These are phyloP conservation scores for Adiantum capillusveneris DNA, from an alignment of 75 land plant species.

Conservation along the genomic window DNA sequence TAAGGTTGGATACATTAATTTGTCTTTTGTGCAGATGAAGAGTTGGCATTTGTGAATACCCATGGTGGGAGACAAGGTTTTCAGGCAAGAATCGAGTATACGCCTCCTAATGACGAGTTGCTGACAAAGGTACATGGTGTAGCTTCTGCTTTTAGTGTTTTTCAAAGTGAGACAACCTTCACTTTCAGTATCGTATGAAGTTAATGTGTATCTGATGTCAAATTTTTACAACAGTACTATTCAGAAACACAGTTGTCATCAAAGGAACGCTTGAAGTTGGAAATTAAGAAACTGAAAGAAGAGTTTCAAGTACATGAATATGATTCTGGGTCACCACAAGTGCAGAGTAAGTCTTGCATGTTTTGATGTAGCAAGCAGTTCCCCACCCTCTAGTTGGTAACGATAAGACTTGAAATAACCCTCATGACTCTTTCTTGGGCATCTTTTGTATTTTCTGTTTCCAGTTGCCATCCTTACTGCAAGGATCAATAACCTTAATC, in stretches of 20 bases:
- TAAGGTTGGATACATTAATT: too few relatives aligned
- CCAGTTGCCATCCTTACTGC: constrained; percentile 89
- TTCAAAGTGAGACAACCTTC: not conserved
- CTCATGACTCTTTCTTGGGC: too few relatives aligned
- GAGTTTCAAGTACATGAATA: constrained; percentile 85
- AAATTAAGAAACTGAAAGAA: constrained; percentile 66
- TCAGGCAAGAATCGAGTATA: not conserved
- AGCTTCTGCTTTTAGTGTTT: not conserved
- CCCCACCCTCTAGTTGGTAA: too few relatives aligned
- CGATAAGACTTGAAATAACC: too few relatives aligned
- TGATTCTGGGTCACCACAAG: constrained; percentile 90
- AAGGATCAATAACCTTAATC: constrained; percentile 60
- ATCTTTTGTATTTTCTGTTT: too few relatives aligned
- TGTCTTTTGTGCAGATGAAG: not conserved
- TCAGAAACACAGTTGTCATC: constrained; percentile 79
- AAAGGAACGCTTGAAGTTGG: constrained; percentile 70
- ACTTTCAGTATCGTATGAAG: too few relatives aligned
- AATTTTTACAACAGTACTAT: constrained; percentile 90
- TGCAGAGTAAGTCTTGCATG: constrained; percentile 58
- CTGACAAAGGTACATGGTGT: not conserved
- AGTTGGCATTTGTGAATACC: not conserved
- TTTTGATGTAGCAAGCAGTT: too few relatives aligned
- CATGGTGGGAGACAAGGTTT: not conserved
- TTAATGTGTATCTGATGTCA: too few relatives aligned
- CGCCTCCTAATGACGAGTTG: not conserved